Base-by-base conservation (phyloP, 345 rosid genomes). In the Gossypium longicalyx region DNA sequence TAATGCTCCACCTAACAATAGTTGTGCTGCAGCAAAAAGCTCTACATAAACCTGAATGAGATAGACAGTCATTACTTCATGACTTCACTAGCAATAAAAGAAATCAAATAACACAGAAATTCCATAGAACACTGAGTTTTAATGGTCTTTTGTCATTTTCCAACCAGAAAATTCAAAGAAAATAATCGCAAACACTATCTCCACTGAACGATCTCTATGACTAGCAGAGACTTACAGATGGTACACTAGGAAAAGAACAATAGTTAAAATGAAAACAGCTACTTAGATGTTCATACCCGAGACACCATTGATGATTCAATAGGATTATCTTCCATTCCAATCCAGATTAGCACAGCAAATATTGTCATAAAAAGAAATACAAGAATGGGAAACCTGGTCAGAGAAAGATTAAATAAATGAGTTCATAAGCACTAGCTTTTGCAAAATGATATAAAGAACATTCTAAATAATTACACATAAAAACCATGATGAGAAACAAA, bases 281-380 rank as follows among this genome's bases (percentile, higher is more conserved):
- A 52, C 38, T 15, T 15, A 38, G 60, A 81, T 52, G 27, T 75
- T 60, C 80, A 75, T 83, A 89, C 93, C 87, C 17, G 80, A 49
- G 91, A 86, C 71, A 86, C 72, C 41, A 44, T 48, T 62, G 85
- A 84, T 13, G 89, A 83, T 79, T 82, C 74, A 61, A 79, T 79
- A 43, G 77, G 60, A 75, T 71, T 82, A 48, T 82, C 65, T 66
- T 84, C 88, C 77, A 80, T 80, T 58, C 86, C 93, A 57, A 87
- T 82, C 90, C 90, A 82, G 70, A 89, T 85, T 71, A 87, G 78
- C 73, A 83, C 80, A 60, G 87, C 82, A 79, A 83, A 84, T 67
- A 82, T 76, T 71, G 87, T 53, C 87, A 81, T 89, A 67, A 81
- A 27, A 71, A 81, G 25, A 77, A 82, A 81, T 20, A 81, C 62